These are phyloP conservation scores for Beauveria medogensis DNA, from an alignment of 2,329 filamentous ascomycete genomes.

Conservation along the genomic window DNA sequence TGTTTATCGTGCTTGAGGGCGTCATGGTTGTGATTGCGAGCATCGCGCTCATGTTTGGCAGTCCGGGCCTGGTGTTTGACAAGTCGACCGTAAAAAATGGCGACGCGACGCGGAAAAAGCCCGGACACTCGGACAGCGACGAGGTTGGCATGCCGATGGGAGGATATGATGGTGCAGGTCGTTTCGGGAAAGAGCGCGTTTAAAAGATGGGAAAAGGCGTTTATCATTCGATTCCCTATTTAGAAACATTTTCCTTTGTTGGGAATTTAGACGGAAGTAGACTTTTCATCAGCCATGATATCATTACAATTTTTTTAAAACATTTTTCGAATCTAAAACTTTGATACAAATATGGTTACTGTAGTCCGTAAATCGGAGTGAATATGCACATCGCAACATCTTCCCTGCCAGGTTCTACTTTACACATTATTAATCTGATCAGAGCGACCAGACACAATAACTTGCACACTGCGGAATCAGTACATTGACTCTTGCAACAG, in stretches of 20 bases:
- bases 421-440: no score
- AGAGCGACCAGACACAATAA: no score
- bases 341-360: no score
- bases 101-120: conserved; percentile 6
- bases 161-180: neutral
- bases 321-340: no score
- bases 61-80: conserved; percentile 34
- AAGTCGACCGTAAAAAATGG: neutral
- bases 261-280: neutral
- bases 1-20: conserved; percentile 9
- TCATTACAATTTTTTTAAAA: neutral
- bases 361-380: no score
- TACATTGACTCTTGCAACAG: no score
- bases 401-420: no score
- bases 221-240: neutral
- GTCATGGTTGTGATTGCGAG: conserved; percentile 29
- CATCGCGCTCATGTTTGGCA: conserved; percentile 29
- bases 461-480: no score
- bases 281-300: neutral
- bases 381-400: no score
- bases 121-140: conserved; percentile 15
- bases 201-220: neutral
- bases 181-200: neutral
- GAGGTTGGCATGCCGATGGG: conserved; percentile 17
- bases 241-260: neutral